Percentiles rank a stretch among this genome's conserved stretches.
Conservation (phyloP, 2,329 filamentous ascomycete genomes). For the Exophiala aquamarina region DNA sequence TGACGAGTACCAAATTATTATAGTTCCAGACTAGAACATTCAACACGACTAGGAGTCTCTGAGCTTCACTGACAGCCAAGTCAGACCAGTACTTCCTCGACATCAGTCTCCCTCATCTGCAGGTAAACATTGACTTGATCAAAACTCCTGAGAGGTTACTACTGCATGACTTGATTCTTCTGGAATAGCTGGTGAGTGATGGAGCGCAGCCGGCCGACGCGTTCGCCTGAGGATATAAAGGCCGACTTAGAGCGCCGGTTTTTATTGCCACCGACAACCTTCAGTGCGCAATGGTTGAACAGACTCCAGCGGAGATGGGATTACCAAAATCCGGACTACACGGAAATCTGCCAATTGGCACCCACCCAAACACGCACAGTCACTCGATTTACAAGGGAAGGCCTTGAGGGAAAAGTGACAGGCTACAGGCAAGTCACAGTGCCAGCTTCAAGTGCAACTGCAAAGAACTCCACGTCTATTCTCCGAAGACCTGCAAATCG, state of each 20-base stretch:
- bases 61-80: too few relatives aligned
- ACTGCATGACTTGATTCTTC: too few relatives aligned
- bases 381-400: conserved; percentile 86
- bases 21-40: too few relatives aligned
- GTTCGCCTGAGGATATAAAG: conserved; percentile 52
- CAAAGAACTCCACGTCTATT: conserved; percentile 92
- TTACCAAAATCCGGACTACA: conserved; percentile 67
- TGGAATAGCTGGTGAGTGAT: too few relatives aligned
- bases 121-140: too few relatives aligned
- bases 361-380: conserved; percentile 94
- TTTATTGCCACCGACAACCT: conserved; percentile 73
- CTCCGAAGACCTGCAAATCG: conserved; percentile 80
- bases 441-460: conserved; percentile 82
- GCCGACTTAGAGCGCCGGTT: conserved; percentile 72
- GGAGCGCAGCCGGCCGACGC: background rate
- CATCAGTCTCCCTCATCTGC: too few relatives aligned
- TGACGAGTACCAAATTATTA: too few relatives aligned
- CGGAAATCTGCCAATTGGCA: conserved; percentile 81
- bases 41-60: too few relatives aligned
- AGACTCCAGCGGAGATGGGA: conserved; percentile 88
- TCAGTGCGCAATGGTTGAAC: conserved; percentile 85
- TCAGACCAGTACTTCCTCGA: too few relatives aligned
- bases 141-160: too few relatives aligned
- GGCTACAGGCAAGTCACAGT: conserved; percentile 94
- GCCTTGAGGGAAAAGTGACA: conserved; percentile 86